Evolutionary conservation across 441 rosid species (phyloP), one percentile per base, ranked within the genome.

Genomic region (Euphorbia celastroides): DNA sequence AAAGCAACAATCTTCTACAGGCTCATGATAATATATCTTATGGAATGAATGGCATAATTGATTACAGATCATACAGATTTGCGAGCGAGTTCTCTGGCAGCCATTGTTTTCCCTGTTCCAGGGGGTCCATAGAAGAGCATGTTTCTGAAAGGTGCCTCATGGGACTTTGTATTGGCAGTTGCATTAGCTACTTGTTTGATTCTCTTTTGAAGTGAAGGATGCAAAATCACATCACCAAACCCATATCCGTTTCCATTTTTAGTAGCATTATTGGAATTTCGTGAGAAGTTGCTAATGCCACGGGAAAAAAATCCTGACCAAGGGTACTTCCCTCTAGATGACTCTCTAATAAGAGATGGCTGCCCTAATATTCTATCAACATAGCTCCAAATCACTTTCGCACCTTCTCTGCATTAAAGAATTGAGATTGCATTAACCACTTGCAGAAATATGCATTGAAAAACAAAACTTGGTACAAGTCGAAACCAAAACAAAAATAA

Each of bases 101-200:
- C 97, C 99, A 94, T 94, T 55, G 99, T 91, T 81, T 94, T 94
- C 60, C 99, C 99, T 9, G 99, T 94, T 78, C 99, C 99, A 64
- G 99, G 99, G 70, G 99, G 99, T 27, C 99, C 99, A 55, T 91
- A 88, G 79, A 93, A 89, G 62, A 91, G 91, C 93, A 93, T 84
- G 69, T 94, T 94, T 36, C 99, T 78, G 72, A 86, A 94, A 31
- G 99, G 99, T 26, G 99, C 99, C 66, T 85, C 86, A 76, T 94
- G 96, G 38, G 86, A 72, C 79, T 93, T 94, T 16, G 99, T 94
- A 79, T 94, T 94, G 44, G 99, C 96, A 41, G 99, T 94, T 50
- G 99, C 96, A 72, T 77, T 78, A 60, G 99, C 81, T 58, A 91
- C 82, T 73, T 91, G 99, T 58, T 78, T 72, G 52, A 91, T 83